Base-by-base conservation (phyloP, 2,329 filamentous ascomycete genomes). In the Huntiella savannae region DNA sequence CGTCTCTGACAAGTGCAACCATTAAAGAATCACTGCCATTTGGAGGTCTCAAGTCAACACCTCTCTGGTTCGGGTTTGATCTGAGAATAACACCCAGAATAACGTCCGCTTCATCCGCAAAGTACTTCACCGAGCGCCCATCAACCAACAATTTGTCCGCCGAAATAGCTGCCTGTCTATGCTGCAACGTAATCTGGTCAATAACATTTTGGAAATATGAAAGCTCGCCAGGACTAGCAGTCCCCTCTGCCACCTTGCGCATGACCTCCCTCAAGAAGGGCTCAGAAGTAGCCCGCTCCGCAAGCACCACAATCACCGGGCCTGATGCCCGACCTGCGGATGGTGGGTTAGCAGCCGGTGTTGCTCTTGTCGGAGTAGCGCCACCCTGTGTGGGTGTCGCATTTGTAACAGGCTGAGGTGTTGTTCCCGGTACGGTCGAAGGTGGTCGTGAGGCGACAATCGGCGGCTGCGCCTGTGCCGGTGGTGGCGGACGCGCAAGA, bases 181-280 rank as follows among this genome's bases (percentile, higher is more conserved):
- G 71, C 50, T 76, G 71, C 1, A 60, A 60, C 2, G 79, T 86
- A 48, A 91, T 71, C 56, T 85, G 77, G 55, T 86, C 80, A 51
- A 91, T 91, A 37, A 91, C 82, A 42, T 69, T 70, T 57, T 91
- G 83, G 54, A 91, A 91, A 51, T 77, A 73, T 40, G 75, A 75
- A 10, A 91, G 63, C 57, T 91, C 81, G 11, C 76, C 71, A 34
- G 75, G 71, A 10, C 73, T 75, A 0, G 83, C 83, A 53, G 79
- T 71, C 1, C 82, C 82, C 22, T 78, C 76, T 0, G 83, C 83
- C 1, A 91, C 83, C 45, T 82, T 75, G 58, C 84, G 84, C 83
- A 91, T 91, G 0, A 91, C 65, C 33, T 80, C 76, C 48, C 85
- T 78, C 7, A 91, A 64, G 47, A 79, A 70, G 0, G 76, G 70